Evolutionary conservation across 2,329 filamentous ascomycete species (phyloP).

Genomic region (Ceratocystis albifundus): DNA sequence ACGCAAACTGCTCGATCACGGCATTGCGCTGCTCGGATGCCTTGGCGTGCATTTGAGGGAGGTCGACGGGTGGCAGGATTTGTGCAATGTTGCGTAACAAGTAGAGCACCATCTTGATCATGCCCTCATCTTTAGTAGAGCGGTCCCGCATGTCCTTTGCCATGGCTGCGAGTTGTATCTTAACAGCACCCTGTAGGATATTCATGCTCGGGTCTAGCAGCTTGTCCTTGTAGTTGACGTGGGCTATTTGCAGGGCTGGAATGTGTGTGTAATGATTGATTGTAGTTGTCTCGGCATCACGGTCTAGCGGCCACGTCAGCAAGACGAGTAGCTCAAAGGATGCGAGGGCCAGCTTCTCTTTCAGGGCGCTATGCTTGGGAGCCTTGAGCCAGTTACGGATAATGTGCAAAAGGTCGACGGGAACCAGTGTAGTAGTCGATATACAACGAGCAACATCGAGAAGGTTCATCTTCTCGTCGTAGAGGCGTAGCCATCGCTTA

Average conservation of each 20-base stretch:
- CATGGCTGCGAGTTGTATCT: constrained; percentile 76
- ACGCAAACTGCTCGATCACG: constrained; percentile 77
- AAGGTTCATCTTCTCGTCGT: constrained; percentile 85
- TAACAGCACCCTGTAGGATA: constrained; percentile 69
- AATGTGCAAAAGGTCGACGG: constrained; percentile 81
- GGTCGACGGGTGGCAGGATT: constrained; percentile 63
- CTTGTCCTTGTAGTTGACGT: constrained; percentile 81
- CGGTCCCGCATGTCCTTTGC: constrained; percentile 65
- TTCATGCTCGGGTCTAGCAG: constrained; percentile 69
- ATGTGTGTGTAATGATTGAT: constrained; percentile 87
- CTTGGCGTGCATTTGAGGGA: constrained; percentile 69
- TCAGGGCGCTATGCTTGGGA: constrained; percentile 59
- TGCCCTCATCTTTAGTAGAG: constrained; percentile 69
- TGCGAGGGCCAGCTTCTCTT: constrained; percentile 66
- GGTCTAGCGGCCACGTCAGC: constrained; percentile 85
- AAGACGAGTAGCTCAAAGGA: constrained; percentile 86
- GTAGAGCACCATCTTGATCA: constrained; percentile 82
- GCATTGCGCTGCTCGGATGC: constrained; percentile 61
- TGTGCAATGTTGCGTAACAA: constrained; percentile 80
- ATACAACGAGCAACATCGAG: constrained; percentile 91
- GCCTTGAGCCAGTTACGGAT: constrained; percentile 69
- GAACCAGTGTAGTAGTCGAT: constrained; percentile 82
- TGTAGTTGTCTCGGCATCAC: constrained; percentile 68
- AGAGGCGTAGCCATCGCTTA: constrained; percentile 87
- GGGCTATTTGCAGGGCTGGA: constrained; percentile 76